These are phyloP conservation scores for Amylostereum areolatum DNA, from an alignment of 1,284 basidiomycete species.

Conservation along the genomic window DNA sequence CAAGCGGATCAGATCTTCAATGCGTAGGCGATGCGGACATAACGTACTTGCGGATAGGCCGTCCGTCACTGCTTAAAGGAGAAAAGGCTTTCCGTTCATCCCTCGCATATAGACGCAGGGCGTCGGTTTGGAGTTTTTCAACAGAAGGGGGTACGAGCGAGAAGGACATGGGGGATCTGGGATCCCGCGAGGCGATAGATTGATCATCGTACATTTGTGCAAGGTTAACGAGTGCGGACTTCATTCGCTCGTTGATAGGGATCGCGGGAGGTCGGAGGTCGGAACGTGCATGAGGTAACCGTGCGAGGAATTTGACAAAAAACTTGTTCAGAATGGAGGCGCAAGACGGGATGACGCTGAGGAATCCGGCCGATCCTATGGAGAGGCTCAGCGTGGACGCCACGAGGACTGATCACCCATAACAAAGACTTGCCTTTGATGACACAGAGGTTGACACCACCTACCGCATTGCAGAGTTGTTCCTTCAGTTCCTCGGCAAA, in stretches of 20 bases:
- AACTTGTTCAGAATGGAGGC: slow-evolving; percentile 64
- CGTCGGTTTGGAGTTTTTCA: slow-evolving; percentile 43
- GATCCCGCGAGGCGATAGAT: slow-evolving; percentile 44
- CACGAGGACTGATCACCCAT: slow-evolving; percentile 1
- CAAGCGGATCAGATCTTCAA: neutral
- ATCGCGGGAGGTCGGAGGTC: slow-evolving; percentile 31
- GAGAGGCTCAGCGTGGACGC: neutral
- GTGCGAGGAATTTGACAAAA: slow-evolving; percentile 53
- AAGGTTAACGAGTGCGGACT: slow-evolving; percentile 44
- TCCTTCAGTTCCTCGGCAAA: slow-evolving; percentile 50
- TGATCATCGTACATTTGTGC: slow-evolving; percentile 44
- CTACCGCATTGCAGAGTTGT: slow-evolving; percentile 41
- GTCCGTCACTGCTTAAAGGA: slow-evolving; percentile 51
- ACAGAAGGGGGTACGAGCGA: slow-evolving; percentile 53
- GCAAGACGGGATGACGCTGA: slow-evolving; percentile 36
- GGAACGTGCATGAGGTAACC: slow-evolving; percentile 43
- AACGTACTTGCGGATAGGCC: slow-evolving; percentile 53
- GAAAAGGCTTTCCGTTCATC: slow-evolving; percentile 44
- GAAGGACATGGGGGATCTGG: slow-evolving; percentile 58
- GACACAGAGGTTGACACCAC: slow-evolving; percentile 38
- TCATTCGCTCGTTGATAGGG: slow-evolving; percentile 41
- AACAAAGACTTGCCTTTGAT: slow-evolving; percentile 47
- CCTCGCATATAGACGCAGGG: slow-evolving; percentile 41
- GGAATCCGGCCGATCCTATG: slow-evolving; percentile 42
- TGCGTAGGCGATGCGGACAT: neutral